Evolutionary conservation across 352 stramenopile genomes (phyloP), one percentile per base, ranked within the genome.

Genomic region (Elongisporangium prolatum): DNA sequence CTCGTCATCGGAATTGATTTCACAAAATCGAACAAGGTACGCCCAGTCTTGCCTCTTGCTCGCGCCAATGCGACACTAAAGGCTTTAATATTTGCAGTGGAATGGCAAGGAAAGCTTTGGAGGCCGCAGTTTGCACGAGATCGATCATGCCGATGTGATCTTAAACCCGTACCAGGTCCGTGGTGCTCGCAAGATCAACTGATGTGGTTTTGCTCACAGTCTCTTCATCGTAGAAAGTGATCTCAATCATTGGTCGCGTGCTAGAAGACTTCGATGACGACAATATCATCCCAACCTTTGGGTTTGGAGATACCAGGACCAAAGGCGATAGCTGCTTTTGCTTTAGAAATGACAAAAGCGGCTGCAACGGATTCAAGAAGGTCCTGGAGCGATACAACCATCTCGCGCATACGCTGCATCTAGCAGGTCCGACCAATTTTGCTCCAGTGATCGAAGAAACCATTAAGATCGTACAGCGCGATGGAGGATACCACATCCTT

Each of bases 231-330:
- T n/a, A 91, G 81, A 81, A 62, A 18, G 77, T 84, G 3, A 86
- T 88, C 56, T 75, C 64, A 21, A 63, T 81, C 49, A 72, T 93
- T n/a, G 80, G 80, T 17, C 74, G 73, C 22, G 80, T 86, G 14
- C 64, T 93, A 3, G 81, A 86, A 50, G 68, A 75, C 21, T 91
- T 93, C 24, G 84, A 92, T 54, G n/a, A 93, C 56, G 84, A 93
- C 57, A 83, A 86, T 38, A 74, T 89, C 49, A 93, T 93, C 49
- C 82, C 84, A 13, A 71, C 77, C 18, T 90, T 69, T 40, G 81
- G 77, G 0, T 93, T 93, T 61, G 84, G 81, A 10, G 81, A 93
- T 34, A 57, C 70, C 24, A 69, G 54, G 8, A 90, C 79, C 0
- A 72, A 72, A 13, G 67, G 67, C 17, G 61, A 79, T 11, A 54